Evolutionary conservation across 169 alveolate genomes (phyloP).

Genomic region (Plasmodium reichenowi): DNA sequence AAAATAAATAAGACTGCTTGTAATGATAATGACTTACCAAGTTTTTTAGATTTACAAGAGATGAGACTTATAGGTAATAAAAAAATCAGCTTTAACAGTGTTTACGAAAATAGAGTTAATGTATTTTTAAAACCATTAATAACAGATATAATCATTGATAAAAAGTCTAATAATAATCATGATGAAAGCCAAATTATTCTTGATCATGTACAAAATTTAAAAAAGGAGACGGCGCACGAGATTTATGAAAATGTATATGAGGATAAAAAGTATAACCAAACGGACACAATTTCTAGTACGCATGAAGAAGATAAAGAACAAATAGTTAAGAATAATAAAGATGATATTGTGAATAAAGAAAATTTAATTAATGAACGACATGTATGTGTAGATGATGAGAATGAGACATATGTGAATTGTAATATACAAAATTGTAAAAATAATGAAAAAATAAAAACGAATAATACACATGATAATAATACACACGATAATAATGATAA

Average conservation of each 20-base stretch:
- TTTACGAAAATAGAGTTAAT: conserved; percentile 14
- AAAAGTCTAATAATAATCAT: neutral
- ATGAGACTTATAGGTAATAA: conserved; percentile 10
- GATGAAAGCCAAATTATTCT: no score
- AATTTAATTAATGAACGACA: neutral
- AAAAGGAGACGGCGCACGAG: neutral
- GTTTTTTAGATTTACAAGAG: conserved; percentile 20
- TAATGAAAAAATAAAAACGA: neutral
- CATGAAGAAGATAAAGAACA: no score
- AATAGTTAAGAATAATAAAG: neutral
- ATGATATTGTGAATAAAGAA: neutral
- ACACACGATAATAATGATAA: neutral
- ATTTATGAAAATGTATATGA: no score
- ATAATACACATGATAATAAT: neutral
- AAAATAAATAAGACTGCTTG: neutral
- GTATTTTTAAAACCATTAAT: conserved; percentile 51
- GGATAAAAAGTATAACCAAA: no score
- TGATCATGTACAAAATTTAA: neutral
- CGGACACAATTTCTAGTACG: no score
- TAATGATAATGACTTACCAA: neutral
- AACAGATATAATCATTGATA: neutral
- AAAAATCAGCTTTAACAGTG: conserved; percentile 14
- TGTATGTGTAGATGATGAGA: neutral
- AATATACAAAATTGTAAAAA: no score
- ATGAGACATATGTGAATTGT: neutral